phyloP scores from a whole-genome alignment of 2,329 filamentous ascomycete species.

The Fusarium fujikuroi region DNA sequence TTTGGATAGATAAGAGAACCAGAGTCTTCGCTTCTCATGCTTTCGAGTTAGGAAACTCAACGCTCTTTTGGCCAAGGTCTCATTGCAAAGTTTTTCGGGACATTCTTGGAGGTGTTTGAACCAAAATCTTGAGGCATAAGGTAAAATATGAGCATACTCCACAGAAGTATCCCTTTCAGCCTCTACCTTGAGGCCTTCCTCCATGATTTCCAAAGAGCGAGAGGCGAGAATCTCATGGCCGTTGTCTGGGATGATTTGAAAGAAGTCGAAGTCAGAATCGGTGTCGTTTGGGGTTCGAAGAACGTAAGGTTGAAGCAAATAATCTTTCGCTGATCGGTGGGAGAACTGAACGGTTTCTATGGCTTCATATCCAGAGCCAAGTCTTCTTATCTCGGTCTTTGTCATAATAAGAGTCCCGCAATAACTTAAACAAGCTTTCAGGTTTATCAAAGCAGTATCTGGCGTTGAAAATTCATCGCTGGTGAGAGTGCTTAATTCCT shows the following conservation, averaged over 20 bases:
- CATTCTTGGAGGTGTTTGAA: constrained; percentile 6
- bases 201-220: constrained; percentile 5
- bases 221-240: neutral
- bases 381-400: neutral
- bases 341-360: constrained; percentile 5
- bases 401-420: neutral
- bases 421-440: neutral
- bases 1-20: constrained; percentile 1
- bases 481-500: neutral
- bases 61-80: neutral
- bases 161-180: neutral
- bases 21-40: neutral
- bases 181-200: neutral
- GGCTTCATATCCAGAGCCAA: neutral
- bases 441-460: neutral
- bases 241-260: neutral
- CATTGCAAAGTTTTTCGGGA: neutral
- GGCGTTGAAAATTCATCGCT: neutral
- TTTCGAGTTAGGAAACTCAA: neutral
- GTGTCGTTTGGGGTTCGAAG: neutral
- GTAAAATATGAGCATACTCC: neutral
- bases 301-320: neutral
- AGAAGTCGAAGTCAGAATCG: neutral
- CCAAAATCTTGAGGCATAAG: constrained; percentile 3
- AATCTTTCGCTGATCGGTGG: neutral